Evolutionary conservation across 116 monocot species (phyloP), one percentile per base, ranked within the genome.

Genomic region (Cymodocea nodosa): DNA sequence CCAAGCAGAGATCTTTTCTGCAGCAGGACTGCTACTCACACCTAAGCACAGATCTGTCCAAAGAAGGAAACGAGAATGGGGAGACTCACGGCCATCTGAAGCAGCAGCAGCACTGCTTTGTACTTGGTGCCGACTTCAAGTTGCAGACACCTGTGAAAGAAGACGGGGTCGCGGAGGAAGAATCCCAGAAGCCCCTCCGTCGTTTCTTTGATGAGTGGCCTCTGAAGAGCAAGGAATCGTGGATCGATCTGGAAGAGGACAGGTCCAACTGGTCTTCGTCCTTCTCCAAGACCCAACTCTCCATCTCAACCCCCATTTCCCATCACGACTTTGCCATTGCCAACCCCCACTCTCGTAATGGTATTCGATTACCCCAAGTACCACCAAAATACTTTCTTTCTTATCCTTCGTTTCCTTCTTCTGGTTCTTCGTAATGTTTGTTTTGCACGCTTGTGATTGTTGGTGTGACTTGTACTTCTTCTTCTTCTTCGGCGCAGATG

Each of bases 181-280:
- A 82, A 30, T 53, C 63, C 17, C 71, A 70, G 78, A 82, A 75
- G 72, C 85, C 85, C 10, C 76, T 85, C 3, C 75, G 71, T 22
- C 74, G 48, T 35, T 93, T 93, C 79, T 77, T 85, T 36, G 83
- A 73, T 51, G 90, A 85, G 81, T 87, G 87, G 85, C 85, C 82
- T 11, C 65, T 69, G 58, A 80, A 79, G 76, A 74, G 24, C 63
- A 79, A 66, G 52, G 76, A 67, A 9, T 64, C 80, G 8, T 85
- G 85, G 85, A 70, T 83, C 64, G 71, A 54, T 63, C 12, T 62
- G 4, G 71, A 60, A 49, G 52, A 63, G 58, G 67, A 73, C 25
- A 61, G 52, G 35, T 70, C 70, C 12, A 61, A 51, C 51, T 70
- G 61, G 62, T 17, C 70, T 34, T 54, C 59, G 4, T 75, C 74